Conservation (phyloP, 2,329 filamentous ascomycete genomes). For the Fusarium nelsonii region DNA sequence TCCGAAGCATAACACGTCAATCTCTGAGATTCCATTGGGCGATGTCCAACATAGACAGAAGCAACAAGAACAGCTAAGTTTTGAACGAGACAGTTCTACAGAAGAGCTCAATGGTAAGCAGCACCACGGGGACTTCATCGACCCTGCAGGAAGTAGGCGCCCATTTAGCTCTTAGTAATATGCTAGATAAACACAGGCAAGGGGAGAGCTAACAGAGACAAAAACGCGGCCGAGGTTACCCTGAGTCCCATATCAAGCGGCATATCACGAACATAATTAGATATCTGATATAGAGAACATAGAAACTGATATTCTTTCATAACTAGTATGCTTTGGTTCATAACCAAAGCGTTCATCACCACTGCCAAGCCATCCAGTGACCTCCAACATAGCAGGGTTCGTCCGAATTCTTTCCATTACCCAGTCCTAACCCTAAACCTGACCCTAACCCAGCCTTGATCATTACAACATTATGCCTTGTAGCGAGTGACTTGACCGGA, state of each 20-base stretch:
- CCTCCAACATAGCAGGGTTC: background rate
- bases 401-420: background rate
- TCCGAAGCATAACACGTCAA: background rate
- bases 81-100: background rate
- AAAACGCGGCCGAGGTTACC: too few relatives aligned
- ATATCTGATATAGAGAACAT: background rate
- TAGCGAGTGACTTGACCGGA: slow-evolving; percentile 19
- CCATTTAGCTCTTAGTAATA: fast-evolving
- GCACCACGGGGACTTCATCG: background rate
- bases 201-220: too few relatives aligned
- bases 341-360: background rate
- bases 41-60: background rate
- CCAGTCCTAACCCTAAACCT: background rate
- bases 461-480: slow-evolving; percentile 10
- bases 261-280: background rate
- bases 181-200: too few relatives aligned
- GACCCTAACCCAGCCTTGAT: background rate
- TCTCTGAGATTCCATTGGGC: slow-evolving; percentile 8
- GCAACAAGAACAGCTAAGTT: background rate
- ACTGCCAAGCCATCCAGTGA: slow-evolving; percentile 21
- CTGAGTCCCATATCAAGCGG: background rate
- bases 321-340: background rate
- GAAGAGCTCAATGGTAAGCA: slow-evolving; percentile 1
- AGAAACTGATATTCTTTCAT: background rate
- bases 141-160: background rate